phyloP scores from a whole-genome alignment of 306 rosid species.

The Coriaria nepalensis region DNA sequence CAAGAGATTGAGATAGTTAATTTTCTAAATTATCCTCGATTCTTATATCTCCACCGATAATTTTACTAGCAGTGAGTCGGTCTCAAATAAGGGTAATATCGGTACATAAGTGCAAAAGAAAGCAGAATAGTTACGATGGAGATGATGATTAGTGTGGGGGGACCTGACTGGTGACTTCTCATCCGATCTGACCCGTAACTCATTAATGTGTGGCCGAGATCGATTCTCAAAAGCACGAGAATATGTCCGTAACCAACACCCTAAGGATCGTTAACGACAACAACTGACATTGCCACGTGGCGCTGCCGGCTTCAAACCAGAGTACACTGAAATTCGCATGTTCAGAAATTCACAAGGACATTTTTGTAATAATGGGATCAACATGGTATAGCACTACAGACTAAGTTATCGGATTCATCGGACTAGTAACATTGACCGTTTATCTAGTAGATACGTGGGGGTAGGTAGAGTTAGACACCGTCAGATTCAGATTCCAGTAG shows the following conservation, averaged over 20 bases:
- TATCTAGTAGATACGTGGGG: no score
- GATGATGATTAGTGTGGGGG: not conserved
- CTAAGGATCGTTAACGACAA: no score
- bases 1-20: not conserved
- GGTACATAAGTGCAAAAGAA: not conserved
- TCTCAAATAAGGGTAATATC: constrained; percentile 3
- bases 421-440: no score
- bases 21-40: constrained; percentile 13
- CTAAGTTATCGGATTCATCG: no score
- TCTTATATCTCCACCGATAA: constrained; percentile 24
- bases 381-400: no score
- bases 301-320: not conserved
- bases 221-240: not conserved
- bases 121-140: not conserved
- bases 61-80: not conserved
- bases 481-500: no score
- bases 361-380: no score
- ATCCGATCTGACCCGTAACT: not conserved
- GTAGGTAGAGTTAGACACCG: no score
- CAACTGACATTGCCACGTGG: not conserved
- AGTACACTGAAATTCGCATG: not conserved
- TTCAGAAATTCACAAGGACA: no score
- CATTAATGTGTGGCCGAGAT: constrained; percentile 5
- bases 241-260: not conserved
- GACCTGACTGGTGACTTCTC: not conserved